Base-by-base conservation (phyloP, 2,329 filamentous ascomycete species). In the Sporothrix globosa region DNA sequence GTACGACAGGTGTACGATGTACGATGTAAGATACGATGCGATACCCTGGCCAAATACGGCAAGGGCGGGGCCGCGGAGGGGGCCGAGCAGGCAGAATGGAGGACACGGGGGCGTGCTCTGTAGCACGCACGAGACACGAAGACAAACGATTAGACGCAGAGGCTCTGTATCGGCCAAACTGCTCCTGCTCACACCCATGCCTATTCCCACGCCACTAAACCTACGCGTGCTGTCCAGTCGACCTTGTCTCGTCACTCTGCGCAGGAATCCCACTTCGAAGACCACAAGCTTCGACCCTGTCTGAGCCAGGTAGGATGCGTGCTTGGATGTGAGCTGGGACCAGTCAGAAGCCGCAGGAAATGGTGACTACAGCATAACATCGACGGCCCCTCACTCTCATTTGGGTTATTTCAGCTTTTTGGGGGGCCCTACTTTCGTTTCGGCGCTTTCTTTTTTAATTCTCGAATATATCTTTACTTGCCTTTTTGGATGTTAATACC, bases 231-330 rank as follows among this genome's bases (percentile, higher is more conserved):
- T 67, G 44, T 53, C 46, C 30, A 13, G 21, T 44, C 44, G 44
- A 21, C 24, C 44, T n/a, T 66, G 65, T 30, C n/a, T 67, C 65
- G 65, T 52, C 39, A 54, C 53, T 69, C 53, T 19, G 56, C 58
- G 50, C 58, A 48, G 58, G 68, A n/a, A 34, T 52, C 46, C 14
- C 19, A 39, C 48, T 52, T 69, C 56, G 44, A 56, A 46, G 67
- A 56, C 67, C 46, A 24, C 56, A 63, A 69, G 68, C 56, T 53
- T 63, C 56, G 27, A 41, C 54, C 54, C 44, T 41, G 67, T 39
- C 14, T 34, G 34, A 41, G 52, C 24, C 19, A 58, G n/a, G 65
- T 34, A 54, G 17, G 13, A 50, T 56, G 65, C n/a, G 48, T 46
- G 65, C 27, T 21, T 56, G 14, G 14, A 44, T 13, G 41, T 13